Evolutionary conservation across 1,139 yeast species (phyloP).

Genomic region (Scheffersomyces quercinus): DNA sequence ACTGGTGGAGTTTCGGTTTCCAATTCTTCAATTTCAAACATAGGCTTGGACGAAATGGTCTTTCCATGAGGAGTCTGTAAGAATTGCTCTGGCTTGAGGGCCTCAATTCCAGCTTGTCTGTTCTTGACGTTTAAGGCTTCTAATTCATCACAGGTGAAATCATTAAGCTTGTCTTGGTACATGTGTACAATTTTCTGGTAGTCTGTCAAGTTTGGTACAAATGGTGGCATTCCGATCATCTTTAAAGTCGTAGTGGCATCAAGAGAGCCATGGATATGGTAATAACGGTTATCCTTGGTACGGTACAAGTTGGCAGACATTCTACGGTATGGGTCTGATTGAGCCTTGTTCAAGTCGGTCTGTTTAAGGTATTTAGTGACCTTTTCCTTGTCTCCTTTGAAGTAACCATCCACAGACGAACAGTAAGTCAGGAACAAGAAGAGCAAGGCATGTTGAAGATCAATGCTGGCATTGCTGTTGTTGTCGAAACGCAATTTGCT

Average conservation of each 20-base stretch:
- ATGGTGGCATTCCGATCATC: constrained; percentile 33
- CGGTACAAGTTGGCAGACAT: constrained; percentile 33
- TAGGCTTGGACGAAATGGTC: constrained; percentile 17
- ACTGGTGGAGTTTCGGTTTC: constrained; percentile 23
- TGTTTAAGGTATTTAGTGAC: constrained; percentile 18
- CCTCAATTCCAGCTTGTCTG: constrained; percentile 31
- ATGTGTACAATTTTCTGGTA: constrained; percentile 23
- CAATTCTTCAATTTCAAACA: constrained; percentile 21
- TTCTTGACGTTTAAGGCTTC: constrained; percentile 17
- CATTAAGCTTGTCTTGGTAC: constrained; percentile 20
- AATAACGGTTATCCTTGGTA: constrained; percentile 29
- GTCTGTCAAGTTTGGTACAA: constrained; percentile 19
- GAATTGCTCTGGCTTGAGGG: constrained; percentile 25
- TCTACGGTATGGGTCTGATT: constrained; percentile 27
- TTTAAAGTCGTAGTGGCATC: constrained; percentile 30
- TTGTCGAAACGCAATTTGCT: constrained; percentile 20
- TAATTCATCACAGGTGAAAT: constrained; percentile 21
- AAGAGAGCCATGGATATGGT: constrained; percentile 34
- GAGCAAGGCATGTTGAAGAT: constrained; percentile 26
- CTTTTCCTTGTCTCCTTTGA: constrained; percentile 23
- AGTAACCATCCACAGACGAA: constrained; percentile 26
- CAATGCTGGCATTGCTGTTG: constrained; percentile 14
- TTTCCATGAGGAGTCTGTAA: constrained; percentile 28
- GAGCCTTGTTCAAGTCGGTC: constrained; percentile 29
- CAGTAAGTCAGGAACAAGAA: constrained; percentile 29